Evolutionary conservation across 2,329 filamentous ascomycete genomes (phyloP).

Genomic region (Talaromyces verruculosus): DNA sequence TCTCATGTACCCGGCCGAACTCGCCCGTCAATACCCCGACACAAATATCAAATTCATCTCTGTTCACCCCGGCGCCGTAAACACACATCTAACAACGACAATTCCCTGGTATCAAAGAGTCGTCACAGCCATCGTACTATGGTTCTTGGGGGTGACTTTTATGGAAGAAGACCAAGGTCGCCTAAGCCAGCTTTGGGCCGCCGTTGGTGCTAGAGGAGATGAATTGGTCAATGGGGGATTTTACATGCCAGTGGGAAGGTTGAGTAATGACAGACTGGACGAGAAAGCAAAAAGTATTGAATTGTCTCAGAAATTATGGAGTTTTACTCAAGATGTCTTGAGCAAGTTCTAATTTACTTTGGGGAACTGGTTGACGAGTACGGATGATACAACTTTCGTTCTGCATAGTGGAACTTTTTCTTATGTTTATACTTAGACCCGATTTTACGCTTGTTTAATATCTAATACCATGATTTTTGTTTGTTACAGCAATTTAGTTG

Average conservation of each 20-base stretch:
- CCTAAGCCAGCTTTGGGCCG: constrained; percentile 34
- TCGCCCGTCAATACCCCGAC: constrained; percentile 40
- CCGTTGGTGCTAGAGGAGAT: constrained; percentile 28
- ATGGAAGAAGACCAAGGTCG: constrained; percentile 28
- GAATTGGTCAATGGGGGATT: constrained; percentile 32
- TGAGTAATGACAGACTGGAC: constrained; percentile 22
- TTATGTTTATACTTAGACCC: not conserved
- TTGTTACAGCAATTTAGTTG: not conserved
- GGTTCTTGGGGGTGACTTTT: constrained; percentile 24
- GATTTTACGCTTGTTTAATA: not conserved
- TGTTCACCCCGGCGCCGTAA: constrained; percentile 49
- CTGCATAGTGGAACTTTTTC: not conserved
- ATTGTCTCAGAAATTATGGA: constrained; percentile 6
- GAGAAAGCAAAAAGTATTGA: constrained; percentile 4
- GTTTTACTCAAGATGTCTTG: constrained; percentile 14
- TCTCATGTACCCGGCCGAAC: constrained; percentile 46
- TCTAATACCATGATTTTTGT: not conserved
- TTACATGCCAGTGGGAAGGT: constrained; percentile 33
- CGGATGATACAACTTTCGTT: not conserved
- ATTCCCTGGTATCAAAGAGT: constrained; percentile 17
- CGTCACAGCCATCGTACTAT: not conserved
- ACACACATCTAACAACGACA: constrained; percentile 34
- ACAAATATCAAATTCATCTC: constrained; percentile 37
- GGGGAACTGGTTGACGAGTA: not conserved
- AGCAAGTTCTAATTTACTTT: not conserved